Conservation (phyloP, 2,329 filamentous ascomycete genomes). For the Ascochyta rabiei region DNA sequence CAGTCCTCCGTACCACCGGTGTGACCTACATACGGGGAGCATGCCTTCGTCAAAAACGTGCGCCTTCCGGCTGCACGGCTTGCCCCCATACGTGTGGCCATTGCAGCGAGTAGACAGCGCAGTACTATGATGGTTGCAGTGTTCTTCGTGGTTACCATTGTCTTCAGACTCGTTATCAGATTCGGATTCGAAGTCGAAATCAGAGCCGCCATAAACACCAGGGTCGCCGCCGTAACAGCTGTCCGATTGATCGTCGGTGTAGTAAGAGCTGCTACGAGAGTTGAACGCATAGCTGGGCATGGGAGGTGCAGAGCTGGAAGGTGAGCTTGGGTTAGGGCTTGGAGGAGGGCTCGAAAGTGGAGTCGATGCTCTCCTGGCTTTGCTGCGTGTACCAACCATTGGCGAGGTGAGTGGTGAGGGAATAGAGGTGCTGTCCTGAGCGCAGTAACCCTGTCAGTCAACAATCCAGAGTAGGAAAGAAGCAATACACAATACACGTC, state of each 20-base stretch:
- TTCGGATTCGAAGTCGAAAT: not conserved
- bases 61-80: slow-evolving; percentile 7
- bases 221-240: not conserved
- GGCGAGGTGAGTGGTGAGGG: not conserved
- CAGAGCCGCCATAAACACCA: not conserved
- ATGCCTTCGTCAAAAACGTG: not conserved
- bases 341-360: slow-evolving; percentile 4
- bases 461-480: not conserved
- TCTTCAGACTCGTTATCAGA: not conserved
- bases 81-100: slow-evolving; percentile 1
- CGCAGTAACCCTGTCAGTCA: not conserved
- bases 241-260: slow-evolving; percentile 3
- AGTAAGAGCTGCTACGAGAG: not conserved
- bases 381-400: slow-evolving; percentile 3
- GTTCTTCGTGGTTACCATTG: not conserved
- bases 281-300: not conserved
- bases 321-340: not conserved
- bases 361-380: not conserved
- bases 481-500: slow-evolving; percentile 4
- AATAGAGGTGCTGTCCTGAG: not conserved
- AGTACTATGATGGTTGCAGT: slow-evolving; percentile 11
- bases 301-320: not conserved
- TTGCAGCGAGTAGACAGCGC: not conserved
- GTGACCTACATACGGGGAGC: slow-evolving; percentile 12
- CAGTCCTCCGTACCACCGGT: not conserved